Evolutionary conservation across 371 early-diverging fungal species (phyloP).

Genomic region (Mucor velutinosus): DNA sequence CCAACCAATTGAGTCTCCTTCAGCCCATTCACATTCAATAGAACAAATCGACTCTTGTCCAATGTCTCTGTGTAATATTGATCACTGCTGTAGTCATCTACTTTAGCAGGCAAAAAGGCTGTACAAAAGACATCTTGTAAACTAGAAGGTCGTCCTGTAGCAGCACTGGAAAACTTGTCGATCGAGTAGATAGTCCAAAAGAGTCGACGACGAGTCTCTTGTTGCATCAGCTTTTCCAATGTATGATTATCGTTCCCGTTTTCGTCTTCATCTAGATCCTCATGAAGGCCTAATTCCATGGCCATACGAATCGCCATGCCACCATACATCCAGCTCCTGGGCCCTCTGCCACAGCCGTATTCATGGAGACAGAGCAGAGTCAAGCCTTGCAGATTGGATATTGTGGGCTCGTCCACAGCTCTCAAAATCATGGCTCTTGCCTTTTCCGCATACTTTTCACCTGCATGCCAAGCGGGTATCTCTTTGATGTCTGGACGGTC

Average conservation of each 20-base stretch:
- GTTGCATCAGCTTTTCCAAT: conserved; percentile 36
- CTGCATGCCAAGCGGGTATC: conserved; percentile 51
- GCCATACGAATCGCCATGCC: conserved; percentile 70
- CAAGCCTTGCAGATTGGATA: conserved; percentile 56
- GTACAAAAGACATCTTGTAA: conserved; percentile 61
- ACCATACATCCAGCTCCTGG: conserved; percentile 71
- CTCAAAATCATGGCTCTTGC: conserved; percentile 32
- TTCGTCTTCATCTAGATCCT: conserved; percentile 43
- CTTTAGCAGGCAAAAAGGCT: conserved; percentile 54
- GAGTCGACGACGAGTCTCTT: conserved; percentile 26
- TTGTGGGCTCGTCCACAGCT: conserved; percentile 51
- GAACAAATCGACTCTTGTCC: conserved; percentile 25
- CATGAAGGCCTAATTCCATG: conserved; percentile 59
- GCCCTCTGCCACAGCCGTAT: conserved; percentile 63
- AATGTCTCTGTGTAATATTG: conserved; percentile 44
- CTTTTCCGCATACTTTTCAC: conserved; percentile 49
- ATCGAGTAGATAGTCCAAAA: conserved; percentile 30
- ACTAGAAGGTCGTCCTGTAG: conserved; percentile 31
- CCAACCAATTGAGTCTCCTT: conserved; percentile 35
- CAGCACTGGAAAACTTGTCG: conserved; percentile 32
- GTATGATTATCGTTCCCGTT: conserved; percentile 13
- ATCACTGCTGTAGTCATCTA: neutral
- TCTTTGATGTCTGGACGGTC: conserved; percentile 38
- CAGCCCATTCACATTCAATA: conserved; percentile 30
- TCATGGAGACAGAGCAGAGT: conserved; percentile 60